Base-by-base conservation (phyloP, 805 yeast genomes). In the Danielozyma ontarioensis region DNA sequence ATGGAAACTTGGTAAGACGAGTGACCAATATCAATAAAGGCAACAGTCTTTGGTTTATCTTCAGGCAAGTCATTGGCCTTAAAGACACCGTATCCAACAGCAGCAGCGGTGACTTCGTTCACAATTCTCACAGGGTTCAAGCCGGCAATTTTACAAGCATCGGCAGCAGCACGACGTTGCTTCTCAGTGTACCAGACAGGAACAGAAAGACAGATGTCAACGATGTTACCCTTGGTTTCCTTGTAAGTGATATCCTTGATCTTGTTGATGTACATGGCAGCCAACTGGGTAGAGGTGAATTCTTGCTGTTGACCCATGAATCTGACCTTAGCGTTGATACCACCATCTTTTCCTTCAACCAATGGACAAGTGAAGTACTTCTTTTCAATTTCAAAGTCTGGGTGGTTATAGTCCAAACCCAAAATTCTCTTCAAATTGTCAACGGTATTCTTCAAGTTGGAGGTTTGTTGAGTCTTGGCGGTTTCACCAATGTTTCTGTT, bases 81-180 rank as follows among this genome's bases (percentile, higher is more conserved):
- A 83, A 93, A 93, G 41, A 93, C 96, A 74, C 98, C 98, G 72
- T 93, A 94, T 51, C 97, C 94, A 46, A 93, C 96, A 53, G 97
- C 97, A 41, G 98, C 98, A 41, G 98, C 97, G 37, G 97, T 89
- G 47, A 85, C 82, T 63, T 93, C 99, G 64, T 93, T 93, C 51
- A 93, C 95, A 45, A 93, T 80, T 77, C 98, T 85, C 40, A 93
- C 97, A 40, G 98, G 97, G 80, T 93, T 93, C 57, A 93, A 76
- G 44, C 96, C 96, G 39, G 98, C 97, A 60, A 93, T 84, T 59
- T 74, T 77, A 55, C 96, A 90, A 37, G 98, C 96, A 60, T 93
- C 97, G 40, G 87, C 74, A 46, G 93, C 81, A 43, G 96, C 96
- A 55, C 95, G 87, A 69, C 98, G 89, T 72, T 93, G 97, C 55